These are phyloP conservation scores for Suhomyces kilbournensis DNA, from an alignment of 805 yeast species.

Conservation along the genomic window DNA sequence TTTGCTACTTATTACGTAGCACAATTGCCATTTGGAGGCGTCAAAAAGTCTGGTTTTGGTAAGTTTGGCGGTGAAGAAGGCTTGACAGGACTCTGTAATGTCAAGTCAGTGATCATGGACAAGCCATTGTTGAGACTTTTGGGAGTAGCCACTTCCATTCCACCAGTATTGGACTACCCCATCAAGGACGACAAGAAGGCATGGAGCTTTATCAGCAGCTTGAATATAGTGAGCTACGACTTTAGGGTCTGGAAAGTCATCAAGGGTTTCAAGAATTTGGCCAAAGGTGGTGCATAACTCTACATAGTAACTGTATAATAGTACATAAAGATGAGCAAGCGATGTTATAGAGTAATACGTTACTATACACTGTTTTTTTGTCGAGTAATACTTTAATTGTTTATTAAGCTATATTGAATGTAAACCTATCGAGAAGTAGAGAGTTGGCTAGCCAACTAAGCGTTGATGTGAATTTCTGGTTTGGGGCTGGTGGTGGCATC, in stretches of 20 bases:
- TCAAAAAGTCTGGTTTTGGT: conserved; percentile 90
- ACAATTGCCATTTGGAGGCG: conserved; percentile 97
- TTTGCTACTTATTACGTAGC: conserved; percentile 95
- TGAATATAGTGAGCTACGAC: conserved; percentile 84
- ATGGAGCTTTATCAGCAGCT: conserved; percentile 80
- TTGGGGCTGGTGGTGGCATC: conserved; percentile 77
- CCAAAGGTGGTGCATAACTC: conserved; percentile 26
- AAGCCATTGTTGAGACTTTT: conserved; percentile 56
- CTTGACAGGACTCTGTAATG: conserved; percentile 79
- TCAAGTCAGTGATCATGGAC: conserved; percentile 86
- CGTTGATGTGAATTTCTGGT: conserved; percentile 82
- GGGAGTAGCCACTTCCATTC: conserved; percentile 74
- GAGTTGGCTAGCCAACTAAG: conserved; percentile 23
- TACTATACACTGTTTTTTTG: no score
- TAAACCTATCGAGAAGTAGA: neutral
- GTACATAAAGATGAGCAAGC: neutral
- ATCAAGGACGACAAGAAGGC: conserved; percentile 76
- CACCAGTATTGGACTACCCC: conserved; percentile 90
- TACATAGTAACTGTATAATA: neutral
- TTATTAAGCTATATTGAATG: neutral
- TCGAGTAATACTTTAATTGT: no score
- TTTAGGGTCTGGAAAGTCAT: conserved; percentile 63
- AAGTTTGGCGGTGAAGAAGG: conserved; percentile 99
- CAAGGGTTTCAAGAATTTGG: conserved; percentile 37
- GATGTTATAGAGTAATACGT: neutral